Evolutionary conservation across 2,329 filamentous ascomycete genomes (phyloP).

Genomic region (Fusarium udum): DNA sequence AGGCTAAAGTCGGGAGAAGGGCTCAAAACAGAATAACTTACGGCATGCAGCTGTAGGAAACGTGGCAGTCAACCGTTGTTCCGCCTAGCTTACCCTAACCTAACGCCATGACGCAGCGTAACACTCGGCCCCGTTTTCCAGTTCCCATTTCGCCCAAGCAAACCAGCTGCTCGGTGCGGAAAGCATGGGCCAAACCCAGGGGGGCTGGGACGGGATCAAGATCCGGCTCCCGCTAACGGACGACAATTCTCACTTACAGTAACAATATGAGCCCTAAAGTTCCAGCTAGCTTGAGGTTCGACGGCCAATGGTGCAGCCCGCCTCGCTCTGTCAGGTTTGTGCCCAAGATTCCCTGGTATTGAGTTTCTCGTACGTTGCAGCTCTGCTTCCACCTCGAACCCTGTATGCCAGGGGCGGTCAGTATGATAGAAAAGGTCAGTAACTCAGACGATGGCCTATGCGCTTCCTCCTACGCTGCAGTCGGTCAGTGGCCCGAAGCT

Average conservation of each 20-base stretch:
- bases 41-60: conserved; percentile 17
- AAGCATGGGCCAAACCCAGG: conserved; percentile 5
- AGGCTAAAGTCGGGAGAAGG: neutral
- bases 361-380: conserved; percentile 23
- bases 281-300: conserved; percentile 3
- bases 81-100: neutral
- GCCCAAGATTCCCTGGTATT: conserved; percentile 3
- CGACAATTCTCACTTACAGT: neutral
- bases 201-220: conserved; percentile 33
- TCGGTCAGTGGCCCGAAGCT: conserved; percentile 3
- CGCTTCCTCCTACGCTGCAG: neutral
- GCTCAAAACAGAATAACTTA: conserved; percentile 7
- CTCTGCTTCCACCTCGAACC: conserved; percentile 25
- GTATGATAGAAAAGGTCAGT: conserved; percentile 13
- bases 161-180: conserved; percentile 42
- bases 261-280: conserved; percentile 1
- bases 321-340: conserved; percentile 25
- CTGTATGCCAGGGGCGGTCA: conserved; percentile 21
- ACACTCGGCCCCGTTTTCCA: conserved; percentile 22
- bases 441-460: neutral
- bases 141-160: conserved; percentile 38
- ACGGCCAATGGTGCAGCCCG: conserved; percentile 29
- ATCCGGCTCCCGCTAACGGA: conserved; percentile 37
- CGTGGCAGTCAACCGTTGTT: conserved; percentile 23
- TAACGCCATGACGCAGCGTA: conserved; percentile 34